Evolutionary conservation across 2,329 filamentous ascomycete genomes (phyloP).

Genomic region (Botrytis tulipae): DNA sequence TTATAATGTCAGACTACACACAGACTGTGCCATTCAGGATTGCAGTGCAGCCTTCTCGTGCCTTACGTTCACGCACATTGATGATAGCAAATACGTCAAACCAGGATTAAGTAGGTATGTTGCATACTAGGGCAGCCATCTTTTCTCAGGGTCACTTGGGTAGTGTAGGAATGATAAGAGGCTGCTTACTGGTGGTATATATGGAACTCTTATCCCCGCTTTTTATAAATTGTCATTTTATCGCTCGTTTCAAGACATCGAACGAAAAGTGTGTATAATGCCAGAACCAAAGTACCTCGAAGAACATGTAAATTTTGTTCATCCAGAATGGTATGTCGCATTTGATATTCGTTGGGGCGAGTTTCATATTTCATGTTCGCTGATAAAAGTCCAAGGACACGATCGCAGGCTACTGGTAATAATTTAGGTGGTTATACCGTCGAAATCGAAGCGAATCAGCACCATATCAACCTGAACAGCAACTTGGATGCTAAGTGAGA

Average conservation of each 20-base stretch:
- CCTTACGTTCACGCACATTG: background rate
- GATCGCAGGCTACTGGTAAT: background rate
- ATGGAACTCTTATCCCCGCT: background rate
- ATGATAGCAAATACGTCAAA: background rate
- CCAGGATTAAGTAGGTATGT: background rate
- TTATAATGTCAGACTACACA: background rate
- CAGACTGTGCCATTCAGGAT: background rate
- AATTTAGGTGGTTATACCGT: background rate
- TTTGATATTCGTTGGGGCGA: background rate
- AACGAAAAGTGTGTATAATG: background rate
- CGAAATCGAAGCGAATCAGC: constrained; percentile 7
- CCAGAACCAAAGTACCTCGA: background rate
- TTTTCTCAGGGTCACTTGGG: background rate
- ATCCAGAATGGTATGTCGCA: background rate
- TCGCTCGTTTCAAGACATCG: background rate
- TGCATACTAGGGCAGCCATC: background rate
- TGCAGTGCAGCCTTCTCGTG: background rate
- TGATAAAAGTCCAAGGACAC: constrained; percentile 5
- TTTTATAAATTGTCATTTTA: background rate
- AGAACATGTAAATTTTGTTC: background rate
- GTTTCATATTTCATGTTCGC: background rate
- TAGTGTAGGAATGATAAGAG: background rate
- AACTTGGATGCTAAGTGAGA: constrained; percentile 19
- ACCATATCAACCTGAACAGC: constrained; percentile 14
- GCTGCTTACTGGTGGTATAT: background rate